Base-by-base conservation (phyloP, 225 moss, liverwort and hornwort species). In the Sphagnum tenellum region DNA sequence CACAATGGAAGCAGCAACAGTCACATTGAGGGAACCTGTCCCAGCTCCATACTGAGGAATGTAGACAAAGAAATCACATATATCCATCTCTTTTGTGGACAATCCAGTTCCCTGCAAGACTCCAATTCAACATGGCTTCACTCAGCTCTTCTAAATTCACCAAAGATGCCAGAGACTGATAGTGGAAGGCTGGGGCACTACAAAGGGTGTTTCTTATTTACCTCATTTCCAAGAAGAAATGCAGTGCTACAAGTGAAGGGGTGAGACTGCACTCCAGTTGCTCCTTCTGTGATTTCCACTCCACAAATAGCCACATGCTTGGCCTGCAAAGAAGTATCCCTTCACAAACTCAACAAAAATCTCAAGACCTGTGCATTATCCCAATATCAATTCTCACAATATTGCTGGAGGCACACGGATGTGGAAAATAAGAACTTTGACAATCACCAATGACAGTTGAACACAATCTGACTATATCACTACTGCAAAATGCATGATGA, bases 191-290 rank as follows among this genome's bases (percentile, higher is more conserved):
- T n/a, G 2, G 48, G 5, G 55, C 56, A 45, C 57, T 2, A 9
- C n/a, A 52, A 9, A 52, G 46, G 5, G 12, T 4, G 10, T 45
- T 29, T 8, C 70, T 66, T 59, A 72, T 85, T 60, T 55, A 90
- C 98, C 98, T 98, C 98, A 57, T 98, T 98, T 48, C 98, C 98
- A 47, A 98, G 81, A 59, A 98, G 80, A 71, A 98, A 98, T 63
- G 89, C 90, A 57, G 98, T 93, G 75, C 90, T 93, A 53, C 89
- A 67, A 47, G 69, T 84, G 70, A 98, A 98, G 62, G 98, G 93
- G 70, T 89, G 87, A 53, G 85, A 82, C 44, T 93, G 83, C 57
- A 98, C 87, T 57, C 82, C 76, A 49, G 72, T 81, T 60, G 98
- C 98, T 69, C 78, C 86, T 56, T 86, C 85, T 49, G 87, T 86